A percentile compares a stretch with the other conserved stretches of the same genome.
Conservation (phyloP, 1,284 basidiomycete genomes). For the Ustilago xerochloae region DNA sequence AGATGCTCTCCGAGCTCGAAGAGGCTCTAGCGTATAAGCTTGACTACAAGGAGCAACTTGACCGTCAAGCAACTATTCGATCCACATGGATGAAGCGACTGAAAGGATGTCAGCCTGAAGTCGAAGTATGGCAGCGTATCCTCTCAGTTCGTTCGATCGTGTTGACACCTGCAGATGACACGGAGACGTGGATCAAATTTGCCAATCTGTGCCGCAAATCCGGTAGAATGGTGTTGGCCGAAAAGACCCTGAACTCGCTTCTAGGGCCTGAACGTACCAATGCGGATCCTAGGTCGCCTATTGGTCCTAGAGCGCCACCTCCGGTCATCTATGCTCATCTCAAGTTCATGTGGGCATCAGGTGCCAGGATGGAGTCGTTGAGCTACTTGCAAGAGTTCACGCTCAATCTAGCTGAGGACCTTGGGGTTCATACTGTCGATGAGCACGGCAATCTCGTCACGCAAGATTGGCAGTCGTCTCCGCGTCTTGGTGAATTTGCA, state of each 20-base stretch:
- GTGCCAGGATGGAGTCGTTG: constrained; percentile 82
- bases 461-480: constrained; percentile 62
- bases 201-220: constrained; percentile 87
- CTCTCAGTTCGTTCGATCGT: constrained; percentile 95
- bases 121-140: constrained; percentile 99
- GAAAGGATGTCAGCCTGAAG: constrained; percentile 96
- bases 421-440: constrained; percentile 72
- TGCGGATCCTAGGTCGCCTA: constrained; percentile 45
- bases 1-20: constrained; percentile 98
- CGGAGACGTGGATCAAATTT: constrained; percentile 96
- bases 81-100: constrained; percentile 73
- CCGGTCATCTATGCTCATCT: constrained; percentile 97
- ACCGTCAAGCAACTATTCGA: constrained; percentile 72
- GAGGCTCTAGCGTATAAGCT: constrained; percentile 95
- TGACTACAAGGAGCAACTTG: constrained; percentile 78
- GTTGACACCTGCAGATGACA: constrained; percentile 91
- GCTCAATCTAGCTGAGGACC: constrained; percentile 76
- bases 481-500: constrained; percentile 77
- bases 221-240: constrained; percentile 86
- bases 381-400: constrained; percentile 88
- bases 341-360: constrained; percentile 95
- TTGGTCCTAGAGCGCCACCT: constrained; percentile 75
- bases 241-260: constrained; percentile 87
- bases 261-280: constrained; percentile 61
- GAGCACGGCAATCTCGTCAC: constrained; percentile 56